A percentile compares a stretch with the other conserved stretches of the same genome.
Evolutionary conservation across 2,329 filamentous ascomycete species (phyloP).

Genomic region (Fusarium sublunatum): DNA sequence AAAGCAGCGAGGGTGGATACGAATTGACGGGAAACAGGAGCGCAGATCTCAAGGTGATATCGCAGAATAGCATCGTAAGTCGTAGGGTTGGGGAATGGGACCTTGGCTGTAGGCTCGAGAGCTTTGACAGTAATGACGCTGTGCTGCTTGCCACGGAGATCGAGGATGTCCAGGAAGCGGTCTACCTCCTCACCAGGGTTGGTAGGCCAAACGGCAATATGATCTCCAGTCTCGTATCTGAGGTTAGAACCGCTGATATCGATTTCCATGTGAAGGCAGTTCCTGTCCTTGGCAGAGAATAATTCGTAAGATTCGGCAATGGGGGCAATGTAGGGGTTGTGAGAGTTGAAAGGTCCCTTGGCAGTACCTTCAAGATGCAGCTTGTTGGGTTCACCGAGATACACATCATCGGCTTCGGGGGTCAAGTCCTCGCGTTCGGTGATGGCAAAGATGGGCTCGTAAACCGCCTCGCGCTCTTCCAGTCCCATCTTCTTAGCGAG

Average conservation of each 20-base stretch:
- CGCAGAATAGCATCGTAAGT: constrained; percentile 93
- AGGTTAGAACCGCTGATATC: constrained; percentile 91
- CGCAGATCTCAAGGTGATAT: constrained; percentile 97
- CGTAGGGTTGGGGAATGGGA: constrained; percentile 96
- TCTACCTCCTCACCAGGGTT: constrained; percentile 94
- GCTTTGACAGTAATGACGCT: constrained; percentile 89
- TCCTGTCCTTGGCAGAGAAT: constrained; percentile 88
- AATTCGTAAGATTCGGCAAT: constrained; percentile 91
- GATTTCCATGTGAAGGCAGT: constrained; percentile 97
- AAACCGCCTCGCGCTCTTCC: constrained; percentile 94
- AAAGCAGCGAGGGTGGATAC: constrained; percentile 88
- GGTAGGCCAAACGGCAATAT: constrained; percentile 96
- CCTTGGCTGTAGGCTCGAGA: constrained; percentile 93
- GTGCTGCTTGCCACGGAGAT: constrained; percentile 79
- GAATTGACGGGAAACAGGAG: constrained; percentile 95
- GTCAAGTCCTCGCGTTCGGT: constrained; percentile 79
- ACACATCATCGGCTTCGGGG: constrained; percentile 82
- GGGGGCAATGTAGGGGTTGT: constrained; percentile 96
- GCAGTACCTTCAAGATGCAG: constrained; percentile 87
- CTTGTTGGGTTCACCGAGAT: constrained; percentile 95
- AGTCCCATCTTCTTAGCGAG: constrained; percentile 85
- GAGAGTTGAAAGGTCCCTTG: constrained; percentile 92
- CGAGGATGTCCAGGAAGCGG: constrained; percentile 83
- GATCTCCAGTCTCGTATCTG: constrained; percentile 94
- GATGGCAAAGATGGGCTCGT: constrained; percentile 91